Evolutionary conservation across 2,329 filamentous ascomycete species (phyloP).

Genomic region (Escovopsis sp.): DNA sequence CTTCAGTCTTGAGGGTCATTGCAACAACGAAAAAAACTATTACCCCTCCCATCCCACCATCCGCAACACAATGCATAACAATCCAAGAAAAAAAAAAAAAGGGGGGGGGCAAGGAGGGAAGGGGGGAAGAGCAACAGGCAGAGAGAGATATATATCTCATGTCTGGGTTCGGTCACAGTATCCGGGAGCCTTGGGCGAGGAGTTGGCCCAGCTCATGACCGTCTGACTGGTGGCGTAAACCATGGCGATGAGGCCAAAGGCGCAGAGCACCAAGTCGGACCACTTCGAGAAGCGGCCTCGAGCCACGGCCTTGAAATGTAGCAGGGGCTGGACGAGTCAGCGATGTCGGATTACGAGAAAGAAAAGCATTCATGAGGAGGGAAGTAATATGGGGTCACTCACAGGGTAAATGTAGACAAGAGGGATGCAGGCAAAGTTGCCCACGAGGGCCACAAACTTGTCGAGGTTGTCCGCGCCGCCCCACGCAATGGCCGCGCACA

Average conservation of each 20-base stretch:
- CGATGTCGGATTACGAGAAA: too few species aligned
- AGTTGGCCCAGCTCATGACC: conserved; percentile 68
- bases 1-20: too few species aligned
- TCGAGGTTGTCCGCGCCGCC: conserved; percentile 83
- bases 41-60: too few species aligned
- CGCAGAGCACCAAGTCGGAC: conserved; percentile 60
- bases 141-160: conserved; percentile 4
- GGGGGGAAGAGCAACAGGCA: too few species aligned
- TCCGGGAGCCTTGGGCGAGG: conserved; percentile 32
- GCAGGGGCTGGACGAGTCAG: conserved; percentile 50
- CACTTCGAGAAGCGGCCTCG: conserved; percentile 50
- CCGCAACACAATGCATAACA: too few species aligned
- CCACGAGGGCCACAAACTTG: conserved; percentile 92
- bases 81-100: too few species aligned
- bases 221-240: conserved; percentile 82
- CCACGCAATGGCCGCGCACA: conserved; percentile 83
- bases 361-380: too few species aligned
- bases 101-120: too few species aligned
- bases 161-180: conserved; percentile 35
- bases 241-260: conserved; percentile 80
- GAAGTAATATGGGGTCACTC: conserved; percentile 27
- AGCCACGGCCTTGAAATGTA: conserved; percentile 75
- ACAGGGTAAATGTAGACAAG: conserved; percentile 96
- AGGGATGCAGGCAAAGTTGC: conserved; percentile 95
- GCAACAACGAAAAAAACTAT: too few species aligned